A percentile compares a stretch with the other conserved stretches of the same genome.
Conservation (phyloP, 768 basidiomycete species). For the Hemileccinum impolitum region DNA sequence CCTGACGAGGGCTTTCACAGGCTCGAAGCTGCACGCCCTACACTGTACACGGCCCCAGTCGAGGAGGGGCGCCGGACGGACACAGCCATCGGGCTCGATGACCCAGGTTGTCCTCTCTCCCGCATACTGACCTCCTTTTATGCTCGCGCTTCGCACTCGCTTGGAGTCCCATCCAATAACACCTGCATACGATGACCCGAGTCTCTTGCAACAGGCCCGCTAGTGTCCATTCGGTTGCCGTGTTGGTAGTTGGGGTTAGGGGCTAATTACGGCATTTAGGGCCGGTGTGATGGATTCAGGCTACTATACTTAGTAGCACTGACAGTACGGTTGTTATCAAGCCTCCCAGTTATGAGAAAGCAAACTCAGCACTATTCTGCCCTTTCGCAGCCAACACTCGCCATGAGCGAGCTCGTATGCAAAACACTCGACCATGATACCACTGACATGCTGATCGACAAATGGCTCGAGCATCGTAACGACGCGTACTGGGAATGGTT, state of each 20-base stretch:
- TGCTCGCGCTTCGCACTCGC: no score
- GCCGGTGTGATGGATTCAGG: constrained; percentile 17
- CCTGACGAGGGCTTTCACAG: no score
- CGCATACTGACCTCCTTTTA: no score
- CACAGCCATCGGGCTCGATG: no score
- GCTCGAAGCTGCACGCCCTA: no score
- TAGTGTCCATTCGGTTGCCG: constrained; percentile 8
- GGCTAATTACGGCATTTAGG: constrained; percentile 21
- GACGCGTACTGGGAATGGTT: constrained; percentile 81
- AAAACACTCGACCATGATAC: constrained; percentile 75
- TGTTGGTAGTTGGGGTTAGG: constrained; percentile 3
- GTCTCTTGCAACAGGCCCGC: no score
- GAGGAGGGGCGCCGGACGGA: no score
- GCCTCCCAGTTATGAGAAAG: constrained; percentile 15
- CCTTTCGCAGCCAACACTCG: constrained; percentile 60
- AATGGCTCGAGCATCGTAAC: constrained; percentile 77
- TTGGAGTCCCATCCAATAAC: no score
- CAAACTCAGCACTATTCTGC: constrained; percentile 50
- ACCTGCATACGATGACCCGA: no score
- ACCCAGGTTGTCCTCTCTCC: no score
- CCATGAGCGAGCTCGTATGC: constrained; percentile 76
- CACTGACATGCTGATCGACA: constrained; percentile 77
- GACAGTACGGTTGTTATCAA: constrained; percentile 13
- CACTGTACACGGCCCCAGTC: no score
- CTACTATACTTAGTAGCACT: no score